phyloP scores from a whole-genome alignment of 2,329 filamentous ascomycete genomes.

The Venturia aucupariae region DNA sequence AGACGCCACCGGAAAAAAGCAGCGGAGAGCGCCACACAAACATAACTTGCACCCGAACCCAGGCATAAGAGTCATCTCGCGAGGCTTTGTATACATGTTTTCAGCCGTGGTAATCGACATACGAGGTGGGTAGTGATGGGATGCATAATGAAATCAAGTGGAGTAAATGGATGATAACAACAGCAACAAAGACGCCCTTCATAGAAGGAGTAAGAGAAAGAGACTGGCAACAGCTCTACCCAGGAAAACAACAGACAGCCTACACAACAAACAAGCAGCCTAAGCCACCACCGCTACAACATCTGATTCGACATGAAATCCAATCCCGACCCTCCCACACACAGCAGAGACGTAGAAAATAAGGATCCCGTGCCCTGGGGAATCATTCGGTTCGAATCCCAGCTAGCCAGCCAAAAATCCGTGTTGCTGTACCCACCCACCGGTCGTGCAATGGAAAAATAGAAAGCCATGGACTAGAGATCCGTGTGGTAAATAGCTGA shows the following conservation, averaged over 20 bases:
- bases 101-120: not conserved
- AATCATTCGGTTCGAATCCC: not conserved
- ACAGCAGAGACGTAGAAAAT: not conserved
- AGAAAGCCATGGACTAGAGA: not conserved
- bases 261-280: conserved; percentile 7
- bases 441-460: not conserved
- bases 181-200: not conserved
- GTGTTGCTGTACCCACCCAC: not conserved
- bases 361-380: not conserved
- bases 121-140: not conserved
- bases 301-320: not conserved
- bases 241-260: conserved; percentile 10
- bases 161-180: not conserved
- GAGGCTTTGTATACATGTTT: not conserved
- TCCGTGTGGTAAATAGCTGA: not conserved
- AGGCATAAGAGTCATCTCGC: not conserved
- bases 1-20: not conserved
- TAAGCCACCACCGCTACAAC: not conserved
- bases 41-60: not conserved
- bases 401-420: conserved; percentile 1
- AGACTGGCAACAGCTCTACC: conserved; percentile 12
- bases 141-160: conserved; percentile 5
- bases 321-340: not conserved
- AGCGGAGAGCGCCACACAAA: not conserved
- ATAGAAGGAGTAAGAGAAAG: conserved; percentile 12